Conservation (phyloP, 164 flowering plant species). For the Warburgia ugandensis region DNA sequence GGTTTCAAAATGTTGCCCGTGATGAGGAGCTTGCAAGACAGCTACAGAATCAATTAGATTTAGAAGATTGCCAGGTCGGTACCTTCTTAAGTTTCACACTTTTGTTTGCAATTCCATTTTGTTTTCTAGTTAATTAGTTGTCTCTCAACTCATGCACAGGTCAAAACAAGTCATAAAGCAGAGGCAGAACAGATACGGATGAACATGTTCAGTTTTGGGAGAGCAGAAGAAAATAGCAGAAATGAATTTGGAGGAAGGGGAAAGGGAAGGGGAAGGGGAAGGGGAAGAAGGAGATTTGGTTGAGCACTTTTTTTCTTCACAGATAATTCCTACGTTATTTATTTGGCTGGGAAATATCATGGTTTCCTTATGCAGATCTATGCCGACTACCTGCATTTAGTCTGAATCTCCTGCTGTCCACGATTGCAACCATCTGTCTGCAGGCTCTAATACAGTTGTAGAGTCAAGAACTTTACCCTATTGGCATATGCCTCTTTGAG, state of each 20-base stretch:
- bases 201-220: conserved; percentile 73
- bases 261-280: conserved; percentile 22
- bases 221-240: conserved; percentile 25
- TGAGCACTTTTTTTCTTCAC: conserved; percentile 3
- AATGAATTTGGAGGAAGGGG: conserved; percentile 23
- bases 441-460: no score
- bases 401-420: no score
- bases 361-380: no score
- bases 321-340: not conserved
- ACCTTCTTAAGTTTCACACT: not conserved
- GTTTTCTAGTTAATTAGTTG: not conserved
- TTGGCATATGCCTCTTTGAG: no score
- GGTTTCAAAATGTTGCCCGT: conserved; percentile 26
- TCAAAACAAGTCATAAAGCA: conserved; percentile 19
- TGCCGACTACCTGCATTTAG: no score
- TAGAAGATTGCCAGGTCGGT: conserved; percentile 64
- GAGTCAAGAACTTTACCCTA: no score
- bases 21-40: conserved; percentile 91
- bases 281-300: conserved; percentile 16
- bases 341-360: no score
- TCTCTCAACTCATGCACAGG: conserved; percentile 31
- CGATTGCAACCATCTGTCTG: no score
- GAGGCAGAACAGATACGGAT: conserved; percentile 50
- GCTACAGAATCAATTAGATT: conserved; percentile 78
- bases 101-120: not conserved